Base-by-base conservation (phyloP, 2,329 filamentous ascomycete genomes). In the Trichoderma asperellum region DNA sequence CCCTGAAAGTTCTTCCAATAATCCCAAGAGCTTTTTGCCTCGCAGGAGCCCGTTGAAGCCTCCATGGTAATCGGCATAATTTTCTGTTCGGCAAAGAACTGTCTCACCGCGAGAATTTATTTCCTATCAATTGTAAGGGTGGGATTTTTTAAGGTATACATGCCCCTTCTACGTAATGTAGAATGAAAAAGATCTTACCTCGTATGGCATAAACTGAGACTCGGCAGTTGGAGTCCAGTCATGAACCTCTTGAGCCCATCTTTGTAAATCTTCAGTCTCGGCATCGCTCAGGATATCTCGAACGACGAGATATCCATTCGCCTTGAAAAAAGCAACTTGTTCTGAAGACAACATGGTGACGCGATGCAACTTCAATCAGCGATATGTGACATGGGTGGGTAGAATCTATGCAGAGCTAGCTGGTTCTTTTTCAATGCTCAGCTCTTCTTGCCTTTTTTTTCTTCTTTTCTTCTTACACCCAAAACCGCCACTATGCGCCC, bases 151-250 rank as follows among this genome's bases (percentile, higher is more conserved):
- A n/a, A 49, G 2, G 0, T 5, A 3, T 5, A 21, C 0, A 62
- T 21, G 12, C 1, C 6, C 10, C 24, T 18, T 18, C 11, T 11
- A 53, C n/a, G n/a, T 4, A 29, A 2, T 18, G 21, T 11, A 6
- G 24, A 12, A 29, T 14, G 7, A 21, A 32, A 5, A 6, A 27
- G 18, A 29, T n/a, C 49, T 43, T 14, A 64, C 61, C 47, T 64
- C 61, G 11, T 64, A 64, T 14, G 61, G 61, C 61, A 55, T 64
- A 32, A 32, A 64, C n/a, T 64, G 61, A 43, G 61, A 64, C 16
- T 64, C 49, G 0, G 21, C 16, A 40, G 49, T 64, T 56, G 61
- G 61, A n/a, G 24, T 64, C 61, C 49, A 64, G 24, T 64, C 49
- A 24, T 64, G 61, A 14, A 63, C 60, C n/a, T 63, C 60, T 29